Evolutionary conservation across 129 eudicot species (phyloP).

Genomic region (Cynara cardunculus): DNA sequence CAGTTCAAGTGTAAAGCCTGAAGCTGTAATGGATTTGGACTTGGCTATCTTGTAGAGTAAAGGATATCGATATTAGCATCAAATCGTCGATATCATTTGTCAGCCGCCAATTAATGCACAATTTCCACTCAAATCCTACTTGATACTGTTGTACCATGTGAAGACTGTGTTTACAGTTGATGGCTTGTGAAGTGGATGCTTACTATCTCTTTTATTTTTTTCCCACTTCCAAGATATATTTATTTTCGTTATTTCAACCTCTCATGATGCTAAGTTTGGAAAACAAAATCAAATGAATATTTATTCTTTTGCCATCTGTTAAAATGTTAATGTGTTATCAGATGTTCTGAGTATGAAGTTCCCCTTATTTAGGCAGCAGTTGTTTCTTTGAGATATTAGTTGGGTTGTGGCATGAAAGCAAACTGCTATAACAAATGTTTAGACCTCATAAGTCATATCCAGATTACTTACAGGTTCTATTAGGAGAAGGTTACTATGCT

Average conservation of each 20-base stretch:
- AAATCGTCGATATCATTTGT: neutral
- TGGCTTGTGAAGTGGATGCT: neutral
- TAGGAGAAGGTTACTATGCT: slow-evolving; percentile 86
- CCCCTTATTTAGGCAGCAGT: neutral
- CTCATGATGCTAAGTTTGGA: neutral
- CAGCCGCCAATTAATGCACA: neutral
- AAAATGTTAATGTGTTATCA: neutral
- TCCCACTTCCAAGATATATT: neutral
- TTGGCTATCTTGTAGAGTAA: neutral
- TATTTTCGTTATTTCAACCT: neutral
- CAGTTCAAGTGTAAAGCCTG: neutral
- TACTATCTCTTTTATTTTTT: neutral
- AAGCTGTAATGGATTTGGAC: neutral
- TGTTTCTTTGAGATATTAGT: neutral
- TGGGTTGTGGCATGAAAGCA: neutral
- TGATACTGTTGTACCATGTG: neutral
- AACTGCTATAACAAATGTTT: neutral
- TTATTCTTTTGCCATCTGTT: neutral
- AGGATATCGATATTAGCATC: neutral
- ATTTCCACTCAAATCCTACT: neutral
- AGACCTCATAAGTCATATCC: slow-evolving; percentile 9
- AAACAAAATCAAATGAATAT: neutral
- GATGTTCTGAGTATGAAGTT: neutral
- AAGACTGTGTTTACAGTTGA: neutral
- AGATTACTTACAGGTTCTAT: slow-evolving; percentile 56